A percentile compares a stretch with the other conserved stretches of the same genome.
These are phyloP conservation scores for Herpetospermum pedunculosum DNA, from an alignment of 306 rosid species.

Conservation along the genomic window DNA sequence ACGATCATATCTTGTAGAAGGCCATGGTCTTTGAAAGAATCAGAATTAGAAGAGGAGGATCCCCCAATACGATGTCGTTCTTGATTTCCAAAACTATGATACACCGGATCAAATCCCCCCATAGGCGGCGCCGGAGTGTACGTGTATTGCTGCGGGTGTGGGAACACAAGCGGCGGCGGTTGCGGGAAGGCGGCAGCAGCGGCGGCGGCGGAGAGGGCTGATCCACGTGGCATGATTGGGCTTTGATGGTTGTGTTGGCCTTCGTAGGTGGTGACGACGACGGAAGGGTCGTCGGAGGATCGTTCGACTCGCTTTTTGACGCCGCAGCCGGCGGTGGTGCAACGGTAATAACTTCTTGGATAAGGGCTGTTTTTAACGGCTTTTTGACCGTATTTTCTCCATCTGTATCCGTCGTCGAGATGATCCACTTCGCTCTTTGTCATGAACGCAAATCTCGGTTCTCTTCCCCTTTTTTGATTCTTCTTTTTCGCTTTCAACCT, in stretches of 20 bases:
- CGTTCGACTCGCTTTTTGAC: constrained; percentile 65
- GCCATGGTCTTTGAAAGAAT: neutral
- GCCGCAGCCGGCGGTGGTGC: constrained; percentile 42
- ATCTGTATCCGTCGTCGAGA: constrained; percentile 46
- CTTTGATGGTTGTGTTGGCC: constrained; percentile 45
- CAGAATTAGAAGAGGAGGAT: neutral
- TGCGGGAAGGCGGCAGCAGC: neutral
- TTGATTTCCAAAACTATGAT: neutral
- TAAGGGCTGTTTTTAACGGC: constrained; percentile 55
- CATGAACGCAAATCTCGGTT: constrained; percentile 42
- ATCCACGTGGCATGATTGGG: constrained; percentile 24
- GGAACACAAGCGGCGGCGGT: neutral
- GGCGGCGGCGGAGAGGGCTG: neutral
- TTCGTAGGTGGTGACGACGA: constrained; percentile 49
- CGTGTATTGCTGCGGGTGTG: neutral
- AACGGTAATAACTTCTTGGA: constrained; percentile 65
- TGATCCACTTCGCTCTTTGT: constrained; percentile 54
- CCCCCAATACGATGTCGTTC: neutral
- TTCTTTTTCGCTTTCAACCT: constrained; percentile 42
- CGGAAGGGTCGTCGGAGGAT: constrained; percentile 28
- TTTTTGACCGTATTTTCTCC: constrained; percentile 72
- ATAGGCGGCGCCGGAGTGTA: neutral
- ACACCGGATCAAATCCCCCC: neutral
- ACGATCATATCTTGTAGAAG: constrained; percentile 7
- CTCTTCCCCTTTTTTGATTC: constrained; percentile 27